phyloP scores from a whole-genome alignment of 495 filamentous ascomycete genomes.

The Entonaema liquescens region DNA sequence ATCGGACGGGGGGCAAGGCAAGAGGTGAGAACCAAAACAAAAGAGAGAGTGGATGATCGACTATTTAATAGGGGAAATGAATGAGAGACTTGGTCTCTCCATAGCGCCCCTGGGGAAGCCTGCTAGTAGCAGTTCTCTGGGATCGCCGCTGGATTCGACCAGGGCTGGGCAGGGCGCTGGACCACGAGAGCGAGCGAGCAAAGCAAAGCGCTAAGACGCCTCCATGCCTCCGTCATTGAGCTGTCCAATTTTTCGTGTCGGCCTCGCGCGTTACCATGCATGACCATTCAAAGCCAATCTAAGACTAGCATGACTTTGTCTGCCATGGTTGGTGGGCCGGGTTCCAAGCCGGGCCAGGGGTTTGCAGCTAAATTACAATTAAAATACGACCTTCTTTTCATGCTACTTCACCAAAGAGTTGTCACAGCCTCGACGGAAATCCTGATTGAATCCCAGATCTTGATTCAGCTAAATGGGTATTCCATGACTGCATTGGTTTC shows the following conservation, averaged over 20 bases:
- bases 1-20: slow-evolving; percentile 25
- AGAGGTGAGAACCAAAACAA: slow-evolving; percentile 33
- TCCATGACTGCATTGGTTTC: not conserved
- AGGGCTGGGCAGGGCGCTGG: slow-evolving; percentile 5
- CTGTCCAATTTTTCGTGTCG: slow-evolving; percentile 43
- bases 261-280: slow-evolving; percentile 38
- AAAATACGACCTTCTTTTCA: slow-evolving; percentile 10
- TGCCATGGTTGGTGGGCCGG: slow-evolving; percentile 35
- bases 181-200: slow-evolving; percentile 1
- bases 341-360: slow-evolving; percentile 16
- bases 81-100: slow-evolving; percentile 34
- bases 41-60: slow-evolving; percentile 32
- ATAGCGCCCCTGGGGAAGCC: slow-evolving; percentile 41
- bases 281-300: slow-evolving; percentile 29
- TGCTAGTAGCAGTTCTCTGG: slow-evolving; percentile 24
- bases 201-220: slow-evolving; percentile 34
- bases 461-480: not conserved
- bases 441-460: slow-evolving; percentile 8
- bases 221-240: slow-evolving; percentile 37
- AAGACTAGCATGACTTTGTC: slow-evolving; percentile 20
- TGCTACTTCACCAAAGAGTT: slow-evolving; percentile 9
- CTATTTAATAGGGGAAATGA: slow-evolving; percentile 41
- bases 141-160: slow-evolving; percentile 29
- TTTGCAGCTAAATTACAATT: slow-evolving; percentile 26
- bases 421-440: not conserved